Conservation (phyloP, 139 green algal genomes). For the Pleodorina starrii region DNA sequence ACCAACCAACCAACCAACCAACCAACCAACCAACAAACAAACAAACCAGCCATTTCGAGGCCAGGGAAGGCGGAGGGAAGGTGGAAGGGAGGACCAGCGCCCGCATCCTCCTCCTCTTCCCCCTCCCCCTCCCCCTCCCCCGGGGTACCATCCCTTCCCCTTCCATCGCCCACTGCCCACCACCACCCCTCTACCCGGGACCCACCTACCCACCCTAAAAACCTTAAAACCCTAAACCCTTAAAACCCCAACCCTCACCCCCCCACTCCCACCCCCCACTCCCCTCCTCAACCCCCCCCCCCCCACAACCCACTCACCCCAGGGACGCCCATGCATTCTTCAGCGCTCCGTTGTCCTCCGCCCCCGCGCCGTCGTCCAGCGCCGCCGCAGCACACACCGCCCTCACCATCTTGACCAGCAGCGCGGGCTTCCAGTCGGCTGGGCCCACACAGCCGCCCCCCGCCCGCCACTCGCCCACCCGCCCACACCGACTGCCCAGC, state of each 20-base stretch:
- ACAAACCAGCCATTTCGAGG: too few relatives aligned
- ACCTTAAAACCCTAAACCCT: too few relatives aligned
- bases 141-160: not conserved
- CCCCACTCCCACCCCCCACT: not conserved
- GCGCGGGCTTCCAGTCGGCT: not conserved
- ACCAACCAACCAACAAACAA: too few relatives aligned
- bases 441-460: too few relatives aligned
- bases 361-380: conserved; percentile 44
- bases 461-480: not conserved
- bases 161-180: not conserved
- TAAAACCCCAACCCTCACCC: too few relatives aligned
- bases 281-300: not conserved
- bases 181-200: too few relatives aligned
- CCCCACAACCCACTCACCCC: not conserved
- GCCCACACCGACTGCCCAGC: not conserved
- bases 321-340: conserved; percentile 9
- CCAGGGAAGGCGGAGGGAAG: too few relatives aligned
- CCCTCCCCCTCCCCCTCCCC: not conserved
- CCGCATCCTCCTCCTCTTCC: not conserved
- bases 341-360: not conserved
- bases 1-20: too few relatives aligned
- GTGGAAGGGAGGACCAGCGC: too few relatives aligned
- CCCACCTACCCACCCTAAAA: too few relatives aligned
- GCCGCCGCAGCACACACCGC: conserved; percentile 14
- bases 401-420: conserved; percentile 51